Percentiles rank a stretch among this genome's conserved stretches.
Evolutionary conservation across 768 basidiomycete genomes (phyloP).

Genomic region (Phlebiopsis gigantea): DNA sequence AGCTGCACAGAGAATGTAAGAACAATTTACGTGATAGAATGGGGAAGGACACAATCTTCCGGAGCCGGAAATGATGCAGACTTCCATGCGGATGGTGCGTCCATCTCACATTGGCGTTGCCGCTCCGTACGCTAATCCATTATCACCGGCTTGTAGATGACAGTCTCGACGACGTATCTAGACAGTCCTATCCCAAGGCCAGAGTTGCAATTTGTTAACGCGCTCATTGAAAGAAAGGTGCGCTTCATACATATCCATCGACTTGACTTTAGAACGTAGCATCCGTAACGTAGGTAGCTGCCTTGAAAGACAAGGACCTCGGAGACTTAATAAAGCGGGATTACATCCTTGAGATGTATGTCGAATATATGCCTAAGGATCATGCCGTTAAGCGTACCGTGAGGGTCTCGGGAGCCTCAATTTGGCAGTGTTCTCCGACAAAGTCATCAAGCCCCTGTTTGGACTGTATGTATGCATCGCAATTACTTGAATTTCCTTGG

Average conservation of each 20-base stretch:
- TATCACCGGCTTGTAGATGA: too few relatives aligned
- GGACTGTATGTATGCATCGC: conserved; percentile 1
- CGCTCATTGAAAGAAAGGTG: conserved; percentile 7
- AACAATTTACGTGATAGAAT: too few relatives aligned
- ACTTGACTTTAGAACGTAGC: too few relatives aligned
- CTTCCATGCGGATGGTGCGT: too few relatives aligned
- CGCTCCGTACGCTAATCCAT: too few relatives aligned
- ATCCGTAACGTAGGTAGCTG: too few relatives aligned
- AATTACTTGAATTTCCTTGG: background rate
- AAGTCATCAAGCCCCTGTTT: conserved; percentile 9
- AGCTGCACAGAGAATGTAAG: too few relatives aligned
- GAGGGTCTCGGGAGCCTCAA: conserved; percentile 4
- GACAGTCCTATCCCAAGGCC: background rate
- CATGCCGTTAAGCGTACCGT: background rate
- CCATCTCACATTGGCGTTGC: too few relatives aligned
- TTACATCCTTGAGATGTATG: conserved; percentile 4
- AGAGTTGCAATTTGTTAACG: conserved; percentile 8
- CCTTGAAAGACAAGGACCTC: background rate
- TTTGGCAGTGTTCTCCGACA: conserved; percentile 9
- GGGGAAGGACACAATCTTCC: too few relatives aligned
- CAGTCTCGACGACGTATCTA: too few relatives aligned
- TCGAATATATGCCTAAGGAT: background rate
- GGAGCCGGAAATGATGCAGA: too few relatives aligned
- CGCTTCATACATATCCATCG: too few relatives aligned
- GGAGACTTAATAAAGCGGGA: conserved; percentile 2